Percentiles rank a stretch among this genome's conserved stretches.
Conservation (phyloP, 31 red algal species). For the Porphyra umbilicalis region DNA sequence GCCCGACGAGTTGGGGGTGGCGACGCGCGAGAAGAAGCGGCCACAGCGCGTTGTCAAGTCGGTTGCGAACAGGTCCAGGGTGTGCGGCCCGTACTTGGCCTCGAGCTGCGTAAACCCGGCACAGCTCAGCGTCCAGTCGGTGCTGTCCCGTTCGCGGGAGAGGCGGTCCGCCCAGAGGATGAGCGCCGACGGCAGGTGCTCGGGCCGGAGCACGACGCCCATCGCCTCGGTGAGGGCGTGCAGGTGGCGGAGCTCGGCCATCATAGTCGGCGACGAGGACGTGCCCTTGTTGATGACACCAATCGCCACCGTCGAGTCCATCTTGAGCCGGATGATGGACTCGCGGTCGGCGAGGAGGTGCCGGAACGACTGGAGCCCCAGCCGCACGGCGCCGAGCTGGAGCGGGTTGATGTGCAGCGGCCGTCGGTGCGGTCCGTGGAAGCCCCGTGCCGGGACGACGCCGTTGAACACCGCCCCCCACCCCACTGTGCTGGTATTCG, state of each 20-base stretch:
- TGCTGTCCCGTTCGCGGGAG: constrained; percentile 2
- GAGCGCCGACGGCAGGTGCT: constrained; percentile 3
- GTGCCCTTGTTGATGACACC: constrained; percentile 6
- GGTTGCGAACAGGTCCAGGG: not conserved
- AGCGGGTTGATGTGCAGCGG: not conserved
- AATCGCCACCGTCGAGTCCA: not conserved
- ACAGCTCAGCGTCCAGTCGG: not conserved
- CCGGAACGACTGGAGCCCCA: not conserved
- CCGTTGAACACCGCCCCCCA: not conserved
- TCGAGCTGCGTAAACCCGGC: not conserved
- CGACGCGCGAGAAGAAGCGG: not conserved
- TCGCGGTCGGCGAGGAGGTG: not conserved
- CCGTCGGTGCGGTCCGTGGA: not conserved
- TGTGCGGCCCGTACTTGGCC: not conserved
- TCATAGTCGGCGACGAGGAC: constrained; percentile 6
- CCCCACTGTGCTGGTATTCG: not conserved
- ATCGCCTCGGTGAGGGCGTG: not conserved
- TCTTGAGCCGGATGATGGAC: not conserved
- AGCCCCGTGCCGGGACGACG: not conserved
- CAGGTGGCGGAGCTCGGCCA: constrained; percentile 19
- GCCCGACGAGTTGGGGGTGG: not conserved
- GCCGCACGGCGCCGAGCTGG: not conserved
- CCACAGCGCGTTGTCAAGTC: not conserved
- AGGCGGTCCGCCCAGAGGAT: constrained; percentile 26
- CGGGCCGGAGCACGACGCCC: constrained; percentile 5